Evolutionary conservation across 768 basidiomycete genomes (phyloP), one percentile per base, ranked within the genome.

Genomic region (Russula sp.): DNA sequence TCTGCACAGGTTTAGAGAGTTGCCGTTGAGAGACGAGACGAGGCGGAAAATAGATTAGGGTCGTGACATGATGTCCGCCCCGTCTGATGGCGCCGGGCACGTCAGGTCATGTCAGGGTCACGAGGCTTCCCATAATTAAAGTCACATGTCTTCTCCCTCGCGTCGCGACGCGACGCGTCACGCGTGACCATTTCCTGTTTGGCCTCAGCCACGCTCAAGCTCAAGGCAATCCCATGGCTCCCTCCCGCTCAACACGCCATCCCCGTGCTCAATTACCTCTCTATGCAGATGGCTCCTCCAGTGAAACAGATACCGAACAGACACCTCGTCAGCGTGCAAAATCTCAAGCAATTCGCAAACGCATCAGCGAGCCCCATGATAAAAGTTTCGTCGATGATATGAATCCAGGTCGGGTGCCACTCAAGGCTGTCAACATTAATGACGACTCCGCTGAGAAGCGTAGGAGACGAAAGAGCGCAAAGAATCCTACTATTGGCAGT

Each of bases 371-470:
- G 64, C 77, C 73, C 39, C 76, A 82, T 68, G 73, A 74, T 51
- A 76, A 77, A 39, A 81, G 79, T 56, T 72, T 77, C 59, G 78
- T 80, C 59, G 77, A 76, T 55, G 70, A 69, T 44, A 69, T 72
- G 16, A 70, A 79, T 45, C 50, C 72, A 4, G 73, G 75, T 45
- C 71, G 73, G 34, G 64, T 65, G 10, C 71, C 72, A 11, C 67
- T 72, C 51, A 81, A 79, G 70, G 77, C 74, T 22, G 77, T 78
- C 55, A 79, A 76, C 66, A 75, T 84, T 48, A 95, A 94, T 73
- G 92, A 94, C 71, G 93, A 94, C 74, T 82, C 81, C 3, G 91
- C 91, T 0, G 93, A 95, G 78, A 93, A 92, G 73, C 82, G 92
- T 54, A 80, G 86, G 61, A 77, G 93, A 59, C 77, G 93, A 69